Evolutionary conservation across 1,139 yeast species (phyloP).

Genomic region (Pichia sp.): DNA sequence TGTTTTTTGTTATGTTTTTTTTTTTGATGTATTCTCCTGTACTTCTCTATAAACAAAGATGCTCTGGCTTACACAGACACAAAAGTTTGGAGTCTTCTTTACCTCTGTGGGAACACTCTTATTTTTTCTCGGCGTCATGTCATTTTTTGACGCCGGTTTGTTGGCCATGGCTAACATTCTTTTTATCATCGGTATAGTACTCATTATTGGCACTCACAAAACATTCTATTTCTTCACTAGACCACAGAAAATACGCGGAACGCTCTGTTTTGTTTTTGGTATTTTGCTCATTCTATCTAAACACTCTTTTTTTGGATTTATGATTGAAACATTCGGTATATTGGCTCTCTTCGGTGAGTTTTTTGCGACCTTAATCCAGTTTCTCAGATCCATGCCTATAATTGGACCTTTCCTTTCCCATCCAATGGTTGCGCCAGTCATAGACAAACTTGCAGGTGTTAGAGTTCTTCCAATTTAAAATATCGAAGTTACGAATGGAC

Average conservation of each 20-base stretch:
- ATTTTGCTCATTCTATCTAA: constrained; percentile 67
- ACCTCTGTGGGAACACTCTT: constrained; percentile 78
- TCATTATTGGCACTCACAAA: constrained; percentile 84
- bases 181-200: constrained; percentile 73
- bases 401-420: constrained; percentile 82
- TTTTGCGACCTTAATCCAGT: constrained; percentile 76
- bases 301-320: constrained; percentile 77
- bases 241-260: constrained; percentile 81
- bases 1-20: too few species aligned
- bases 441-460: constrained; percentile 60
- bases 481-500: background rate
- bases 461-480: constrained; percentile 55
- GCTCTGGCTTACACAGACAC: constrained; percentile 78
- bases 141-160: constrained; percentile 85
- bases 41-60: constrained; percentile 30
- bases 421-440: constrained; percentile 76
- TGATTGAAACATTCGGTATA: constrained; percentile 81
- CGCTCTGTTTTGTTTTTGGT: constrained; percentile 72
- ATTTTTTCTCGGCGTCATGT: constrained; percentile 73
- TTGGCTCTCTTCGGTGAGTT: constrained; percentile 65
- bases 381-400: constrained; percentile 79
- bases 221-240: constrained; percentile 80
- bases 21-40: too few species aligned
- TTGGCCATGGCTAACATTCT: constrained; percentile 84
- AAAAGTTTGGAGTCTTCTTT: constrained; percentile 88